Evolutionary conservation across 129 eudicot genomes (phyloP), one percentile per base, ranked within the genome.

Genomic region (Ambrosia trifida): DNA sequence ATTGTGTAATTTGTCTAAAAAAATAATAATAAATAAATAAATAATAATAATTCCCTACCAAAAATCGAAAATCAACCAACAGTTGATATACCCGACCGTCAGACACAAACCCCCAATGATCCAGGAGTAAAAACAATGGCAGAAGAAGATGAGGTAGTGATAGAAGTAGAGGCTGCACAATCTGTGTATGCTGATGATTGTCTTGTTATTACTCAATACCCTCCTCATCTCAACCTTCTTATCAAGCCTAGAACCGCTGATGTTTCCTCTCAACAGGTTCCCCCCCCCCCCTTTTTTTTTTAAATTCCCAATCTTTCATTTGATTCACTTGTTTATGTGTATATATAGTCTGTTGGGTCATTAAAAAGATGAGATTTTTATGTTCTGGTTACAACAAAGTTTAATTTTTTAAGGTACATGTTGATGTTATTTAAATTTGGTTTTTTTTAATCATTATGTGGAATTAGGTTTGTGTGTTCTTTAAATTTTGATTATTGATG

Each of bases 191-290:
- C 87, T 20, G 95, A 82, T 68, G 97, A 91, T 75, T 86, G 96
- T 67, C 31, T 56, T 5, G 80, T 91, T 56, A 51, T 91, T 49
- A 28, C 69, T 1, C 67, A 61, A 30, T 86, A 78, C 64, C 96
- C 97, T 69, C 90, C 93, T 33, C 93, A 78, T 44, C 73, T 91
- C 69, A 91, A 73, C 64, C 69, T 91, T 28, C 86, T 86, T 65
- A 74, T 91, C 70, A 88, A 88, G 71, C 97, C 97, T 35, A 87
- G 93, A 58, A 91, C 97, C n/a, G 97, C 91, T 64, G 93, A 91
- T 17, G 84, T 82, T 65, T 80, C 89, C 11, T 91, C 96, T 67
- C 90, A 85, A 70, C 97, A 91, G 97, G 97, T 91, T 13, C 19
- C 8, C 59, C 1, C 28, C 28, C 28, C 19, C 8, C 59, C 1